Evolutionary conservation across 1,284 basidiomycete genomes (phyloP).

Genomic region (Heterobasidion occidentale): DNA sequence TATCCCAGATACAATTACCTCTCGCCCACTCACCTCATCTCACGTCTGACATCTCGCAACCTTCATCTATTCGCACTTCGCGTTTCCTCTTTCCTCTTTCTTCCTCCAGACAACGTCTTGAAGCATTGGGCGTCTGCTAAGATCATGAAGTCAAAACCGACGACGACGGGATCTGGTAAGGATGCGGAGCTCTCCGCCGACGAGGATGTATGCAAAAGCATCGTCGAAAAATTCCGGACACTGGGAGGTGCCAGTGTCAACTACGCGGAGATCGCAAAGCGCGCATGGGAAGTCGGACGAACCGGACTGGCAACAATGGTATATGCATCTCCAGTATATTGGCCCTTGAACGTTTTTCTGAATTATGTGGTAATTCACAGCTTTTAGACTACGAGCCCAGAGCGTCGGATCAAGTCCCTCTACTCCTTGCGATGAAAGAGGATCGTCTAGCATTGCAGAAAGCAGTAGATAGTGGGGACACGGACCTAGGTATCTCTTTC

Average conservation of each 20-base stretch:
- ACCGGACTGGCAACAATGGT: slow-evolving; percentile 85
- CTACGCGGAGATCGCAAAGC: slow-evolving; percentile 91
- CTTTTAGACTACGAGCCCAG: slow-evolving; percentile 88
- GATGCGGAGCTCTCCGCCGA: slow-evolving; percentile 58
- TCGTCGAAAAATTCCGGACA: slow-evolving; percentile 82
- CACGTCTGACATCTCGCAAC: slow-evolving; percentile 80
- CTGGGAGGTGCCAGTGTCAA: slow-evolving; percentile 71
- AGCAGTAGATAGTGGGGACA: slow-evolving; percentile 92
- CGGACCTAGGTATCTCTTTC: slow-evolving; percentile 71
- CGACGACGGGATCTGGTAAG: slow-evolving; percentile 39
- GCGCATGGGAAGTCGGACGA: slow-evolving; percentile 90
- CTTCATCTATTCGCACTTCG: slow-evolving; percentile 88
- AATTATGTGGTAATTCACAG: slow-evolving; percentile 27
- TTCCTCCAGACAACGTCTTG: slow-evolving; percentile 83
- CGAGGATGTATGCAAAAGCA: slow-evolving; percentile 71
- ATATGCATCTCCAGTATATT: slow-evolving; percentile 10
- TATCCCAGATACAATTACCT: slow-evolving; percentile 63
- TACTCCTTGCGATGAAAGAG: slow-evolving; percentile 92
- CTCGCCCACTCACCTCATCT: slow-evolving; percentile 73
- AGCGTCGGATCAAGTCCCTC: slow-evolving; percentile 90
- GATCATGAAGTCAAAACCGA: slow-evolving; percentile 66
- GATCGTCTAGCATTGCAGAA: slow-evolving; percentile 84
- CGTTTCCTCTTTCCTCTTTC: slow-evolving; percentile 78
- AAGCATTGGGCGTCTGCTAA: slow-evolving; percentile 96
- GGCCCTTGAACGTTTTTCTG: neutral